A percentile compares a stretch with the other conserved stretches of the same genome.
These are phyloP conservation scores for Ophiosphaerella herpotricha DNA, from an alignment of 2,329 filamentous ascomycete genomes.

Conservation along the genomic window DNA sequence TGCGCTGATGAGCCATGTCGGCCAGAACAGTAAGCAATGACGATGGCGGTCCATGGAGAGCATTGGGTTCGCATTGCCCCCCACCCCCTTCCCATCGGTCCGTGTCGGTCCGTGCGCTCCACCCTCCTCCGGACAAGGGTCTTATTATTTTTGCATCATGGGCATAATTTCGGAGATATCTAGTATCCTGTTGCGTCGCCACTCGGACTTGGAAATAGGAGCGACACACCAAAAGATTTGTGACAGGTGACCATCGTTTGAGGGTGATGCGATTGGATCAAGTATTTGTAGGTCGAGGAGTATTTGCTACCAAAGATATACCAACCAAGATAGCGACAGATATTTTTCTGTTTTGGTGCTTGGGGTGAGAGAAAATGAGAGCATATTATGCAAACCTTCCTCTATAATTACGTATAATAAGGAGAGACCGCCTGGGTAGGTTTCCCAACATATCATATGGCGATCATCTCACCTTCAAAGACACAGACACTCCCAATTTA, in stretches of 20 bases:
- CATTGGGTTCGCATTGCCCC: constrained; percentile 4
- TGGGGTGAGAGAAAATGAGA: constrained; percentile 52
- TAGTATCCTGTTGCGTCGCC: constrained; percentile 47
- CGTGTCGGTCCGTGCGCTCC: constrained; percentile 4
- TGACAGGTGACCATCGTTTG: constrained; percentile 1
- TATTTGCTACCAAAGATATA: constrained; percentile 56
- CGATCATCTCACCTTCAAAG: constrained; percentile 53
- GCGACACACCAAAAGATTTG: constrained; percentile 58
- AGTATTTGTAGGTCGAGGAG: constrained; percentile 53
- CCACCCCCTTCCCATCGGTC: neutral
- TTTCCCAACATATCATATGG: constrained; percentile 49
- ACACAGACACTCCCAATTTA: constrained; percentile 41
- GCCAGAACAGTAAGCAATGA: constrained; percentile 5
- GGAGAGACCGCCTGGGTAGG: constrained; percentile 3
- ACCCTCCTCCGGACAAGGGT: too few species aligned
- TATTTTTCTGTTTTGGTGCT: constrained; percentile 58
- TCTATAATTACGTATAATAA: constrained; percentile 64
- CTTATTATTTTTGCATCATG: neutral
- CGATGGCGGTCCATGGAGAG: constrained; percentile 7
- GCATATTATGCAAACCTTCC: constrained; percentile 55
- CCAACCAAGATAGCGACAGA: constrained; percentile 56
- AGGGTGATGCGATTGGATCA: constrained; percentile 2
- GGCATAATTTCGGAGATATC: constrained; percentile 5
- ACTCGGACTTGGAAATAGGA: constrained; percentile 50
- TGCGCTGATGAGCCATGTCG: constrained; percentile 47